Evolutionary conservation across 257 asterid species (phyloP).

Genomic region (Solanum neorickii): DNA sequence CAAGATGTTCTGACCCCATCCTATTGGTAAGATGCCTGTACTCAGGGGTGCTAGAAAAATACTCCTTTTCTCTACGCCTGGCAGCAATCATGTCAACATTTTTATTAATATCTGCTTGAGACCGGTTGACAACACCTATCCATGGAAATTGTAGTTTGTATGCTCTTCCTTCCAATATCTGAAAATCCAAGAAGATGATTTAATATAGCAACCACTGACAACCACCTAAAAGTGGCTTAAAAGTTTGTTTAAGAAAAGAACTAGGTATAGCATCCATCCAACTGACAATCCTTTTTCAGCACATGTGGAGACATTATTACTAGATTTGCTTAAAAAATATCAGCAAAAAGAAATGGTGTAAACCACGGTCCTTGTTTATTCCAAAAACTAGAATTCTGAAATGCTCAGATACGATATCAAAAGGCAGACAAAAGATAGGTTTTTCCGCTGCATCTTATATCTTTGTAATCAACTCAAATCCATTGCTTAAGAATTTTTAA

Average conservation of each 20-base stretch:
- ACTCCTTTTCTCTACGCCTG: conserved; percentile 84
- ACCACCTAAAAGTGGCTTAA: not conserved
- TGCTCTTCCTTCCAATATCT: conserved; percentile 91
- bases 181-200: conserved; percentile 10
- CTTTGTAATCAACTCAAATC: not conserved
- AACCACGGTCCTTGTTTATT: not conserved
- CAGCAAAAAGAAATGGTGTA: not conserved
- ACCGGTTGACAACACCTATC: conserved; percentile 97
- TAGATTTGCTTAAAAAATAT: not conserved
- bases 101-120: conserved; percentile 92
- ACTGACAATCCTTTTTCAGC: not conserved
- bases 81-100: conserved; percentile 97
- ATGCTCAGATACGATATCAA: not conserved
- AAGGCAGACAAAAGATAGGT: not conserved
- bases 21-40: conserved; percentile 74
- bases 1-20: conserved; percentile 98
- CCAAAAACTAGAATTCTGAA: not conserved
- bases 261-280: not conserved
- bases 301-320: not conserved
- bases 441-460: not conserved
- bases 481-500: not conserved
- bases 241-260: not conserved
- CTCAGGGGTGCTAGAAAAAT: conserved; percentile 85
- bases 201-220: not conserved
- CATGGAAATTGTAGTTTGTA: conserved; percentile 92